These are phyloP conservation scores for Diaporthe humulicola DNA, from an alignment of 2,329 filamentous ascomycete genomes.

Conservation along the genomic window DNA sequence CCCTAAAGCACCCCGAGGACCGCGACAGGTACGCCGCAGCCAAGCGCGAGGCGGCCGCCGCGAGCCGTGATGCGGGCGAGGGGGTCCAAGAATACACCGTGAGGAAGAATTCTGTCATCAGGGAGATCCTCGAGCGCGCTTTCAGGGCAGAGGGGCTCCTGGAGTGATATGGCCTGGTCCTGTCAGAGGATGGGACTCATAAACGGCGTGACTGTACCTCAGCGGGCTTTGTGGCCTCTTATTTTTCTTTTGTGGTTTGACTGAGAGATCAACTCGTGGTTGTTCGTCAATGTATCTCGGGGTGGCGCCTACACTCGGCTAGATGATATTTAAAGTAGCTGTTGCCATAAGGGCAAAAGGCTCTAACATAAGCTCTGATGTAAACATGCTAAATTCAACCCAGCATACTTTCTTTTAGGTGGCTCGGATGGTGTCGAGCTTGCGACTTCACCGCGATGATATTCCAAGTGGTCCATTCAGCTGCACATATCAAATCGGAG, in stretches of 20 bases:
- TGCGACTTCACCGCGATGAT: no score
- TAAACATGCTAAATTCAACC: background rate
- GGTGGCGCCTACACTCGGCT: background rate
- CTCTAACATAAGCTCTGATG: background rate
- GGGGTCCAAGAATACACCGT: background rate
- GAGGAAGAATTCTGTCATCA: conserved; percentile 23
- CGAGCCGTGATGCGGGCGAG: conserved; percentile 9
- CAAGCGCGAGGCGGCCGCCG: conserved; percentile 25
- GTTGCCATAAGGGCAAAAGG: background rate
- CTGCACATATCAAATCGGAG: no score
- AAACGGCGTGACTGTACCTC: accelerated
- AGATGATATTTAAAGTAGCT: background rate
- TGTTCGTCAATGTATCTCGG: background rate
- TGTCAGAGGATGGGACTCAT: background rate
- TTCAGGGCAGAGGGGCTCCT: conserved; percentile 22
- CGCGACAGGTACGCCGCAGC: conserved; percentile 17
- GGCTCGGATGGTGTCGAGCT: background rate
- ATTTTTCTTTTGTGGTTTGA: background rate
- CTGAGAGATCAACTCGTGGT: background rate
- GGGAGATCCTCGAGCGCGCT: conserved; percentile 28
- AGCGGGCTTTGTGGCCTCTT: background rate
- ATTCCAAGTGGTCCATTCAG: no score
- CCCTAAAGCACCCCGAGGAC: conserved; percentile 27
- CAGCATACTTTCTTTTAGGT: background rate
- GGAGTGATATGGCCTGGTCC: background rate